phyloP scores from a whole-genome alignment of 2,329 filamentous ascomycete genomes.

The Rutstroemia sp. region DNA sequence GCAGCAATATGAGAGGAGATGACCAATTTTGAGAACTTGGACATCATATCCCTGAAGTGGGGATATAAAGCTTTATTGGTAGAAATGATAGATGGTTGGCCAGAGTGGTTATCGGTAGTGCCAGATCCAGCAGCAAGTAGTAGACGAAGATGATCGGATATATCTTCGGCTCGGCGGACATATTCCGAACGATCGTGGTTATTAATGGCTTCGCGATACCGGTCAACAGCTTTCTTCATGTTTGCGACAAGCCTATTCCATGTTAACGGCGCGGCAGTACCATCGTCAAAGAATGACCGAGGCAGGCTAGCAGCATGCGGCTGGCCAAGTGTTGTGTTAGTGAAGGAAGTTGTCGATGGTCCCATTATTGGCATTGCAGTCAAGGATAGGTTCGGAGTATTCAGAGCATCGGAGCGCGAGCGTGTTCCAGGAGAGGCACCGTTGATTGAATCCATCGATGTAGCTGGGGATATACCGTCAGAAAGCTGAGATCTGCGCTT shows the following conservation, averaged over 20 bases:
- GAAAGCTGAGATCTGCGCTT: constrained; percentile 51
- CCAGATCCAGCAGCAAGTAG: constrained; percentile 93
- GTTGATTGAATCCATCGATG: constrained; percentile 86
- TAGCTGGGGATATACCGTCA: constrained; percentile 73
- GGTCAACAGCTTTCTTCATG: constrained; percentile 85
- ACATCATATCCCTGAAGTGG: constrained; percentile 99
- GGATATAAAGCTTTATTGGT: constrained; percentile 96
- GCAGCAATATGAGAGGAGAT: constrained; percentile 96
- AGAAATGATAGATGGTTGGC: constrained; percentile 97
- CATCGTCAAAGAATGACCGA: constrained; percentile 85
- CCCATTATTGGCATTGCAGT: constrained; percentile 23
- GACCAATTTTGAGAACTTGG: constrained; percentile 97
- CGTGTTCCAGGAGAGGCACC: constrained; percentile 53
- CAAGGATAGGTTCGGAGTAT: constrained; percentile 45
- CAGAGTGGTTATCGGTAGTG: constrained; percentile 97
- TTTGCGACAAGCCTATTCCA: constrained; percentile 89
- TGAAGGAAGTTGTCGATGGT: constrained; percentile 47
- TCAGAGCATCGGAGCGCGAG: constrained; percentile 48
- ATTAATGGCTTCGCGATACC: constrained; percentile 83
- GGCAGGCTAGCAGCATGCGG: constrained; percentile 49
- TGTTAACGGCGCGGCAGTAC: constrained; percentile 69
- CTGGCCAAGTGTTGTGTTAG: constrained; percentile 35
- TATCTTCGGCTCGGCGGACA: constrained; percentile 91
- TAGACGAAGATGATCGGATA: constrained; percentile 89
- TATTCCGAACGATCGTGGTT: constrained; percentile 81